A percentile compares a stretch with the other conserved stretches of the same genome.
phyloP scores from a whole-genome alignment of 1,284 basidiomycete genomes.

The Prillingera fragicola region DNA sequence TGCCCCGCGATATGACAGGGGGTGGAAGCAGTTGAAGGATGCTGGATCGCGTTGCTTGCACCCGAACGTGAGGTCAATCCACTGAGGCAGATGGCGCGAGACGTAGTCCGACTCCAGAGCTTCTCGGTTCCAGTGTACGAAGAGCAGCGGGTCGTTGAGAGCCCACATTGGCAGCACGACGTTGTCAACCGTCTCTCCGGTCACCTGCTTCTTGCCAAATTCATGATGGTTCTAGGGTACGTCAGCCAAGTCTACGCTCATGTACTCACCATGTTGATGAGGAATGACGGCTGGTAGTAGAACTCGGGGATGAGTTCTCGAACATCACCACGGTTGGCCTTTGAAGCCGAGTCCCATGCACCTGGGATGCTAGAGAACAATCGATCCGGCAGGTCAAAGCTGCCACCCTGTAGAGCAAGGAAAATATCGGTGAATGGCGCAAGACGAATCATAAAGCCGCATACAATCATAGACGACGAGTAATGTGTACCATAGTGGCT shows the following conservation, averaged over 20 bases:
- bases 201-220: conserved; percentile 76
- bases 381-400: conserved; percentile 92
- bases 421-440: conserved; percentile 90
- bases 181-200: conserved; percentile 75
- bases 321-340: conserved; percentile 85
- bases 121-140: conserved; percentile 73
- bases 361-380: conserved; percentile 76
- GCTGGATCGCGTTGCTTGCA: conserved; percentile 75
- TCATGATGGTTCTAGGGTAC: conserved; percentile 59
- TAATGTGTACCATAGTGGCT: conserved; percentile 87
- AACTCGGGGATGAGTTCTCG: conserved; percentile 93
- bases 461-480: conserved; percentile 93
- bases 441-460: conserved; percentile 86
- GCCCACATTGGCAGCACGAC: conserved; percentile 92
- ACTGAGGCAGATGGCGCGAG: conserved; percentile 74
- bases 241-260: conserved; percentile 36
- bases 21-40: conserved; percentile 84
- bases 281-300: conserved; percentile 55
- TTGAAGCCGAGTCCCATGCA: conserved; percentile 78
- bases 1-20: conserved; percentile 86
- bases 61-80: conserved; percentile 86
- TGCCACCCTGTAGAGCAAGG: conserved; percentile 67
- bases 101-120: conserved; percentile 87
- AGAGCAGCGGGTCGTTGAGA: conserved; percentile 73
- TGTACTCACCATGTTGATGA: conserved; percentile 55